Evolutionary conservation across 2,329 filamentous ascomycete species (phyloP).

Genomic region (Leptographium flavum): DNA sequence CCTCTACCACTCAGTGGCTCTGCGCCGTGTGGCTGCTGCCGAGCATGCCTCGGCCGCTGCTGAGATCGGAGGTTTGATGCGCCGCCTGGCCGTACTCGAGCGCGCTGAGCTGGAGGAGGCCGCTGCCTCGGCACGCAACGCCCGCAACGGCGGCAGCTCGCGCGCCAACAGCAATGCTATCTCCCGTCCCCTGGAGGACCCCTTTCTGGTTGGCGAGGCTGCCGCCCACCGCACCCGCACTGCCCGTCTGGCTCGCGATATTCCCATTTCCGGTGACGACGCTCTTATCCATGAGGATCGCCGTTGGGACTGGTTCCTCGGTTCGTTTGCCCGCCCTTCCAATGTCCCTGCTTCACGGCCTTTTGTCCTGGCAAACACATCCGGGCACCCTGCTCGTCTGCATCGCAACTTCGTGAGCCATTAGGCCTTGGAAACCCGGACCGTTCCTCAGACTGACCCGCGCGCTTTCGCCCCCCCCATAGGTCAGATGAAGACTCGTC

Average conservation of each 20-base stretch:
- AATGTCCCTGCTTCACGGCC: constrained; percentile 13
- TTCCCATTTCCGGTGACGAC: constrained; percentile 26
- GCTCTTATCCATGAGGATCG: constrained; percentile 41
- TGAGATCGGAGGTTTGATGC: constrained; percentile 15
- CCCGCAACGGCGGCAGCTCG: background rate
- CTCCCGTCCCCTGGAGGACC: constrained; percentile 47
- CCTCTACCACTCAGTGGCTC: constrained; percentile 50
- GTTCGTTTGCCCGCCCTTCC: constrained; percentile 29
- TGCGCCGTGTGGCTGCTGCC: constrained; percentile 39
- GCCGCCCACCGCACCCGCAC: constrained; percentile 42
- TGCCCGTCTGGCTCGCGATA: constrained; percentile 43
- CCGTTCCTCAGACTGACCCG: background rate
- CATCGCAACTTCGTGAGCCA: constrained; percentile 1
- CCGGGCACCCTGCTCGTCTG: constrained; percentile 1
- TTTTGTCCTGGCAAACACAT: background rate
- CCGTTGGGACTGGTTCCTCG: constrained; percentile 46
- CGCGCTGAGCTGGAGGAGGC: constrained; percentile 22
- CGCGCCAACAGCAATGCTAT: constrained; percentile 5
- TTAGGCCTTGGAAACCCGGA: background rate
- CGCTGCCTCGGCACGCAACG: constrained; percentile 8
- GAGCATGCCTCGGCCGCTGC: constrained; percentile 20
- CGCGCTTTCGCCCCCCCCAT: background rate
- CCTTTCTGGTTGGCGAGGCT: constrained; percentile 51
- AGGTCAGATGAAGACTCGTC: constrained; percentile 10
- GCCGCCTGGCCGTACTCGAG: constrained; percentile 20